Evolutionary conservation across 2,329 filamentous ascomycete species (phyloP).

Genomic region (Malbranchea zuffiana): DNA sequence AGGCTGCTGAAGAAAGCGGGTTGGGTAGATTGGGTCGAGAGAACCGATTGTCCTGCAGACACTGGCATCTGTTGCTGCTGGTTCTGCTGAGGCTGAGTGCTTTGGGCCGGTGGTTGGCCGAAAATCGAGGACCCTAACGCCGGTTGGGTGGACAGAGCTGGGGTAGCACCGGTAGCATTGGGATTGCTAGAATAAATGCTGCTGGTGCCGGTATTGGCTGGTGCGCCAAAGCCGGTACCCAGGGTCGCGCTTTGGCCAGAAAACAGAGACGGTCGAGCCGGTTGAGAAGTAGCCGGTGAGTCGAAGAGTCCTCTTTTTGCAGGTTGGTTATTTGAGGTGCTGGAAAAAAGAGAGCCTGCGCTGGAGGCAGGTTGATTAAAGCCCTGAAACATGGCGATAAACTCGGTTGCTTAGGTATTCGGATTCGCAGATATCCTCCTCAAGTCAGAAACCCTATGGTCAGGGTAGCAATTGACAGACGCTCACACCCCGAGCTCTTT

Average conservation of each 20-base stretch:
- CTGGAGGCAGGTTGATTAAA: constrained; percentile 3
- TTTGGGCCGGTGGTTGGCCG: constrained; percentile 19
- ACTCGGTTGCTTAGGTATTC: too few species aligned
- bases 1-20: constrained; percentile 55
- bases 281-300: constrained; percentile 8
- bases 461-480: too few species aligned
- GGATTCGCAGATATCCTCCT: too few species aligned
- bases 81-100: constrained; percentile 12
- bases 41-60: constrained; percentile 17
- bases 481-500: too few species aligned
- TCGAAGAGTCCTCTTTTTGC: constrained; percentile 13
- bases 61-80: constrained; percentile 20
- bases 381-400: constrained; percentile 5
- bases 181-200: constrained; percentile 8
- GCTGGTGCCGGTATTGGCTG: constrained; percentile 17
- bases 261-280: constrained; percentile 12
- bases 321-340: constrained; percentile 8
- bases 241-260: constrained; percentile 17
- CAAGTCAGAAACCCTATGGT: too few species aligned
- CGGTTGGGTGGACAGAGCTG: constrained; percentile 14
- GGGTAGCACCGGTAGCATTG: not conserved
- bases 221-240: constrained; percentile 23
- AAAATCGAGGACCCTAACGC: constrained; percentile 20
- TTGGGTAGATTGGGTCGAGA: constrained; percentile 29
- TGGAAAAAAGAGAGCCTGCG: constrained; percentile 7